Base-by-base conservation (phyloP, 768 basidiomycete species). In the Serendipita sp. region DNA sequence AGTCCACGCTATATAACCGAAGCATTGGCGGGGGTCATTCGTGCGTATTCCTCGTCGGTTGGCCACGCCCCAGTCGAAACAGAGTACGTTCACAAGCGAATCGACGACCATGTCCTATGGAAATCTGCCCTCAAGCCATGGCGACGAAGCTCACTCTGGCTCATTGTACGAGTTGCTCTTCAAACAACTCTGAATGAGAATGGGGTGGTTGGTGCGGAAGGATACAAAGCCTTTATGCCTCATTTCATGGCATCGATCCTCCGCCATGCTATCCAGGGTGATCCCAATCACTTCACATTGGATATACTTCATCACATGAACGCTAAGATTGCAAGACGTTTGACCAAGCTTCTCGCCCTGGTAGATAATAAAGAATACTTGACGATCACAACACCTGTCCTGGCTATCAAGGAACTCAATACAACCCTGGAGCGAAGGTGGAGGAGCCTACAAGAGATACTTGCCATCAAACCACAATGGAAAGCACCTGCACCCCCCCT, bases 111-210 rank as follows among this genome's bases (percentile, higher is more conserved):
- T 30, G 76, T 80, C 2, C 71, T 78, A 1, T 79, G 79, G 77
- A 45, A 73, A 3, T 65, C 72, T 28, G 71, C 77, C 1, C 63
- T 67, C 38, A 70, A 74, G 65, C 81, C 73, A 13, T 83, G 81
- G 81, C 72, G 82, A 28, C 74, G 81, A 23, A 79, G 80, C 3
- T 71, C 79, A 0, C 71, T 80, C 11, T 83, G 81, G 81, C 76
- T 81, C 3, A 69, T 80, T 11, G 69, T 80, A 35, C 78, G 81
- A 7, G 77, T 83, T 3, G 73, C 74, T 0, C 67, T 78, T n/a
- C 76, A 78, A 51, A 74, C 73, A 1, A 65, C 76, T 0, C 75
- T 10, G 66, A 66, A 15, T 1, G 67, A 41, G 23, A 63, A 23
- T 11, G 23, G 2, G 1, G 16, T 52, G 18, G 10, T 10, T 10